Percentiles rank a stretch among this genome's conserved stretches.
Evolutionary conservation across 768 basidiomycete species (phyloP).

Genomic region (Hortiboletus flavorubellus): DNA sequence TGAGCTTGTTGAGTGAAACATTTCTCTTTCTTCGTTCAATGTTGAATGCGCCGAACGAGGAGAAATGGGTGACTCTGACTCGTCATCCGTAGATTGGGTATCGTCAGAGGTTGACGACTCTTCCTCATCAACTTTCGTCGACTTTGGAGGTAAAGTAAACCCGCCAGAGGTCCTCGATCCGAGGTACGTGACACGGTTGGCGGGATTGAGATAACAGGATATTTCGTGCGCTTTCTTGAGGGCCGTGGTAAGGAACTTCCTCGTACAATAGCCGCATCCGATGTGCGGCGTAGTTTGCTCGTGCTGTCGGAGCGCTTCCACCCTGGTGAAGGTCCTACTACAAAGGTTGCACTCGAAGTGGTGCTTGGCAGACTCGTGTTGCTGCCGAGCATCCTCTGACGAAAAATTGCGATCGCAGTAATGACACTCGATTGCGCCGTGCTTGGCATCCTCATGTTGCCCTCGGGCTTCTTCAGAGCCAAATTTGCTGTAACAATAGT

Average conservation of each 20-base stretch:
- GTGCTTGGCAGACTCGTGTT: neutral
- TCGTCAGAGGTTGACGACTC: neutral
- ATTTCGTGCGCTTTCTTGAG: conserved; percentile 4
- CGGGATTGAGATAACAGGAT: conserved; percentile 3
- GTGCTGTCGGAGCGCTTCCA: neutral
- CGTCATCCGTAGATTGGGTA: neutral
- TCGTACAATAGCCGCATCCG: conserved; percentile 5
- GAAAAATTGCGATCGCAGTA: too few species aligned
- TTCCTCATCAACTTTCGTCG: neutral
- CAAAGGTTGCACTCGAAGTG: neutral
- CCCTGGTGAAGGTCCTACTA: neutral
- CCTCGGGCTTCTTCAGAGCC: neutral
- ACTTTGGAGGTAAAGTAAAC: too few species aligned
- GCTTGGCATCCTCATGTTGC: conserved; percentile 9
- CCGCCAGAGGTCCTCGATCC: too few species aligned
- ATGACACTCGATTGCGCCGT: too few species aligned
- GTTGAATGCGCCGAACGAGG: conserved; percentile 5
- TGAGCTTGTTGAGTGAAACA: conserved; percentile 1
- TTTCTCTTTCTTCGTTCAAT: conserved; percentile 4
- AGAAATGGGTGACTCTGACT: neutral
- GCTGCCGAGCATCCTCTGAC: too few species aligned
- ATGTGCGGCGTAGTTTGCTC: neutral
- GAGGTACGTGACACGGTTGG: neutral
- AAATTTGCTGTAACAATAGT: conserved; percentile 7
- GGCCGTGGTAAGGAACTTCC: neutral